Conservation (phyloP, 345 rosid species). For the Euphorbia tirucalli region DNA sequence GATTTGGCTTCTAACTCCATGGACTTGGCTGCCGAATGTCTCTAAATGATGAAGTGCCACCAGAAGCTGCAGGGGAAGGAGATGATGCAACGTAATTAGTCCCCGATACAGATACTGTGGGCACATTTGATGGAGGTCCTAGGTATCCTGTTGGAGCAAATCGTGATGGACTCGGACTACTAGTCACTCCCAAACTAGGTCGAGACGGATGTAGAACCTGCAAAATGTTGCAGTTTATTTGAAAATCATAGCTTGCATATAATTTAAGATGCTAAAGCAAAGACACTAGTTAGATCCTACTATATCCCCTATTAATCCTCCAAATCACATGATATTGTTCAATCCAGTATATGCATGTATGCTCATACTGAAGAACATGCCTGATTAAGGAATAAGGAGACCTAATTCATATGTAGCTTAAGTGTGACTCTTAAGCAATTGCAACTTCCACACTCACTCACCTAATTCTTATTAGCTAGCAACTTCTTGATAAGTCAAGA, state of each 20-base stretch:
- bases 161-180: conserved; percentile 90
- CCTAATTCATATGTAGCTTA: not conserved
- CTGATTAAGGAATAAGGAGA: not conserved
- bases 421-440: not conserved
- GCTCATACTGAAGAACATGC: not conserved
- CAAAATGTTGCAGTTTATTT: not conserved
- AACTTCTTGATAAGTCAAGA: not conserved
- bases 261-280: not conserved
- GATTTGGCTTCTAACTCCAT: conserved; percentile 48
- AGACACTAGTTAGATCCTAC: not conserved
- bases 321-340: not conserved
- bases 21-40: conserved; percentile 79
- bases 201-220: conserved; percentile 63
- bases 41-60: conserved; percentile 79
- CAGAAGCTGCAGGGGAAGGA: conserved; percentile 93
- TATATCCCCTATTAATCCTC: not conserved
- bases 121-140: conserved; percentile 45
- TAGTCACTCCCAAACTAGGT: conserved; percentile 38
- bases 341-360: not conserved
- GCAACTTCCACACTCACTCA: not conserved
- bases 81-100: conserved; percentile 77
- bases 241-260: not conserved
- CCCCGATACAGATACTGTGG: conserved; percentile 70
- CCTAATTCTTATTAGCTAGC: too few relatives aligned
- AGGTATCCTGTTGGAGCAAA: conserved; percentile 51